Evolutionary conservation across 148 eudicot genomes (phyloP), one percentile per base, ranked within the genome.

Genomic region (Amaranthus palmeri): DNA sequence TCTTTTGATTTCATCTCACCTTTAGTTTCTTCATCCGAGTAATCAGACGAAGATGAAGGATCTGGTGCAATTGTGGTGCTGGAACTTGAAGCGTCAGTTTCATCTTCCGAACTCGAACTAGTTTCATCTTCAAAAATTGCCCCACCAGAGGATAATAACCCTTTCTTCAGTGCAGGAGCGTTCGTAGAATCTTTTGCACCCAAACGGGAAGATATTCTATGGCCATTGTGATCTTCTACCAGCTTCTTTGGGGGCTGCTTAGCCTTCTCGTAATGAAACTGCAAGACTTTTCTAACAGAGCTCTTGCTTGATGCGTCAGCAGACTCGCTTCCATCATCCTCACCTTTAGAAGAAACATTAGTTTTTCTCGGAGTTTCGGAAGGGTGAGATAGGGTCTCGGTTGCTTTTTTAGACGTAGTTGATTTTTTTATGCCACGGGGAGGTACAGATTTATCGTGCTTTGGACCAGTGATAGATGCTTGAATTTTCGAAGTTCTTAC

Each of bases 1-100:
- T 72, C 78, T 79, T 14, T 41, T 15, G 77, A 67, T 52, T 86
- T 74, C 57, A 79, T 69, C 65, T 48, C 68, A 65, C 71, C 66
- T 54, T 81, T 77, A 69, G 76, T 76, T 70, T 84, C 89, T 42
- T 79, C 85, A 51, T 74, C 88, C 4, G 88, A 86, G 56, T 80
- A 66, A 65, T 78, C 85, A 48, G 89, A 85, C 8, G 83, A 78
- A 47, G 85, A 82, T 64, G 81, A 76, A 71, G 72, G 70, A 57
- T 83, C 83, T 18, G 87, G 84, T 65, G 88, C 86, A 60, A 82
- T 74, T 77, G 74, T 81, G 60, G 86, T 86, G 63, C 87, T 80
- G 12, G 77, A 77, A 85, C 74, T 81, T 51, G 85, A 85, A 80
- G 56, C 65, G n/a, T 61, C 69, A 61, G 63, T 45, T 52, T 78